Base-by-base conservation (phyloP, 2,329 filamentous ascomycete genomes). In the Passalora sequoiae region DNA sequence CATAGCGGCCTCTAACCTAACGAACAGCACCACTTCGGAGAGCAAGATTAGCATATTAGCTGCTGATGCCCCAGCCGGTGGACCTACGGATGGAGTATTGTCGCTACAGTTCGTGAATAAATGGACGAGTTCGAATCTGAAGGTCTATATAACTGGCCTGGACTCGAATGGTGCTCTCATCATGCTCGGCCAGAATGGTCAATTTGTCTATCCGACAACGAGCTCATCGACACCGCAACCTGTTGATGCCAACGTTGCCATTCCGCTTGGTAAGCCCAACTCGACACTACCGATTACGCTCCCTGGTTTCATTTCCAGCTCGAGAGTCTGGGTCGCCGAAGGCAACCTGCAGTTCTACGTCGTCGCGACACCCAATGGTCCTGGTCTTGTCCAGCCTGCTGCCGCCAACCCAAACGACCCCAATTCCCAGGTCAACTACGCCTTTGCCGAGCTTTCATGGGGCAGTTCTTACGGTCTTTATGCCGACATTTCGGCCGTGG, bases 361-460 rank as follows among this genome's bases (percentile, higher is more conserved):
- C 35, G 66, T 73, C 12, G 50, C 49, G 2, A 60, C 56, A 2
- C 59, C 52, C 4, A 54, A 58, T 20, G 66, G 67, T 16, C 55
- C 51, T 5, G 53, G 56, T 16, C 57, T 77, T 2, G 74, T 77
- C 8, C 70, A 76, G 50, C 75, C 75, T 0, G 69, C 74, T 0
- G 65, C 69, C 7, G 66, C 62, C 12, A 61, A 60, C 24, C 43
- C 52, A 3, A 43, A 44, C 6, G 69, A 72, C 43, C 65, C 66
- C 1, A 71, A 69, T 47, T 60, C 63, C 40, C 65, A 66, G 43
- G 57, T 66, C 44, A 61, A 61, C 43, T 72, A 69, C 65, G 62
- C 59, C 4, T 72, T 71, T 47, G 61, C 59, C 38, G 69, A 72
- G 39, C 66, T 72, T 42, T 70, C 69, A 4, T 70, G 62, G 60